phyloP scores from a whole-genome alignment of 2,329 filamentous ascomycete genomes.

The Neophaeococcomyces aloes region DNA sequence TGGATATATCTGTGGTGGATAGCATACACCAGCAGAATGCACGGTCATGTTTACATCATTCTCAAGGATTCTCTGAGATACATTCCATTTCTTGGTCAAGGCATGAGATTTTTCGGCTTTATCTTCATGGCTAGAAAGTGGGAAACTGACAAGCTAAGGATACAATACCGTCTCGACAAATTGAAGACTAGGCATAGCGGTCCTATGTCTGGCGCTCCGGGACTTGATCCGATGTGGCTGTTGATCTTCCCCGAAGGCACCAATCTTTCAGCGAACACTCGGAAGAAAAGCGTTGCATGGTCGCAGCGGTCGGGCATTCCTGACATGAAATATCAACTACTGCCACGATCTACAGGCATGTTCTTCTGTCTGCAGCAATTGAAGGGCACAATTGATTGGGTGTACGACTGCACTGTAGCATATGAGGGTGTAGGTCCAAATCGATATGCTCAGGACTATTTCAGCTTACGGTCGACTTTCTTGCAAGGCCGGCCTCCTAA shows the following conservation, averaged over 20 bases:
- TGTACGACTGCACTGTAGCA: constrained; percentile 75
- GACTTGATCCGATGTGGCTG: constrained; percentile 55
- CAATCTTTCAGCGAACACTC: constrained; percentile 47
- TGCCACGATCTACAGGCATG: constrained; percentile 51
- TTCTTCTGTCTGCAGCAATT: constrained; percentile 52
- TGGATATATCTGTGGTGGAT: constrained; percentile 62
- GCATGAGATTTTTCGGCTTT: constrained; percentile 56
- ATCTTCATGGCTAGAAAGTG: constrained; percentile 56
- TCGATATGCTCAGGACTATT: constrained; percentile 81
- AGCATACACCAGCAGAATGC: constrained; percentile 54
- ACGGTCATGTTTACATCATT: constrained; percentile 57
- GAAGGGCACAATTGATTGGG: constrained; percentile 49
- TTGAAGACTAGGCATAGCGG: constrained; percentile 42
- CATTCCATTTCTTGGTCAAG: constrained; percentile 52
- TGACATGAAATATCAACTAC: constrained; percentile 49
- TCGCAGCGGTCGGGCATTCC: constrained; percentile 47
- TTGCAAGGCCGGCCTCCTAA: constrained; percentile 81
- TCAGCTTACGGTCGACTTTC: constrained; percentile 76
- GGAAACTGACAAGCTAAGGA: constrained; percentile 49
- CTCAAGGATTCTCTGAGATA: constrained; percentile 55
- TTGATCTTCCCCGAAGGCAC: constrained; percentile 57
- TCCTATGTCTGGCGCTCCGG: constrained; percentile 34
- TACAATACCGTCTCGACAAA: constrained; percentile 47
- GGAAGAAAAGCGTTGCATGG: constrained; percentile 47
- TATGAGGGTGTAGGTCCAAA: constrained; percentile 90